phyloP scores from a whole-genome alignment of 306 rosid species.

The Carpinus viminea region DNA sequence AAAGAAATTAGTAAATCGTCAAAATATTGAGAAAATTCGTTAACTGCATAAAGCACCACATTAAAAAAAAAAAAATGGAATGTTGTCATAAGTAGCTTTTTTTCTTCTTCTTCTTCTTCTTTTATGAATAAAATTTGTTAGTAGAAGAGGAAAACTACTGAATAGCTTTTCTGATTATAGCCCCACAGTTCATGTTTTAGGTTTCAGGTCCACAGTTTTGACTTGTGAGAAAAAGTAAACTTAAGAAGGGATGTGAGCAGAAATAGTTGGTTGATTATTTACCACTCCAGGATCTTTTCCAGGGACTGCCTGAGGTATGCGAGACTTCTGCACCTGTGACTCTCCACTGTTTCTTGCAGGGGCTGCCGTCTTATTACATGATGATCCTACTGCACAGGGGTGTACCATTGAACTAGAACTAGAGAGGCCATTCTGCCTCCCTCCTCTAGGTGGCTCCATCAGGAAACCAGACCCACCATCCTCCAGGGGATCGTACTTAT shows the following conservation, averaged over 20 bases:
- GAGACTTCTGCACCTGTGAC: conserved; percentile 50
- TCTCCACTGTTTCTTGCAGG: conserved; percentile 34
- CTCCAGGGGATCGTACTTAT: conserved; percentile 35
- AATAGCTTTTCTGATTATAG: not conserved
- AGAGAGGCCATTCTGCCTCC: conserved; percentile 32
- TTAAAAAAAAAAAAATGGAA: not conserved
- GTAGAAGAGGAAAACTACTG: no score
- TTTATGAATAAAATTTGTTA: no score
- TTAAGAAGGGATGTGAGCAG: not conserved
- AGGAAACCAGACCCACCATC: conserved; percentile 42
- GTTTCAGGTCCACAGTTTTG: not conserved
- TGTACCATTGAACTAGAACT: conserved; percentile 47
- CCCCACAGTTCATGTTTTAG: not conserved
- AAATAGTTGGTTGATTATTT: conserved; percentile 25
- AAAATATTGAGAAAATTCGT: not conserved
- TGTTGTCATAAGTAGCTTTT: not conserved
- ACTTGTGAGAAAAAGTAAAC: not conserved
- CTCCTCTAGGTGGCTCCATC: conserved; percentile 35
- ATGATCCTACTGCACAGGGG: conserved; percentile 30
- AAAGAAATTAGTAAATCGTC: not conserved
- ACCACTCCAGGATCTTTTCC: conserved; percentile 48
- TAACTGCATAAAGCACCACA: not conserved
- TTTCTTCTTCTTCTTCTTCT: no score
- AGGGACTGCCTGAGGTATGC: conserved; percentile 35
- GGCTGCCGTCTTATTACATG: conserved; percentile 39